Percentiles rank a stretch among this genome's conserved stretches.
Conservation (phyloP, 305 asterid species). For the Fraxinus paxiana region DNA sequence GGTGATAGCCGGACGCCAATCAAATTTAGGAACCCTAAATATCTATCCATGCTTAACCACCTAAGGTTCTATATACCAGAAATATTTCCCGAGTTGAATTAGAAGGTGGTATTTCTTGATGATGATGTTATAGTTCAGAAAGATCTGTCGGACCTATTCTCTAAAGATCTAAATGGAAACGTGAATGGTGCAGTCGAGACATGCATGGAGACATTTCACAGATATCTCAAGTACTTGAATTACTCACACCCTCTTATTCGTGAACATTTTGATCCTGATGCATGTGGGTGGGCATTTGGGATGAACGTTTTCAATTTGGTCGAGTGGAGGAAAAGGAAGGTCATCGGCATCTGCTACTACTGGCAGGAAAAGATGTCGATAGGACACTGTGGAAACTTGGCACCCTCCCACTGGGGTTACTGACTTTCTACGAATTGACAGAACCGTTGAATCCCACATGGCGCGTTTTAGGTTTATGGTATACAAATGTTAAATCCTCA, state of each 20-base stretch:
- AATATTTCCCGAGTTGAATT: conserved; percentile 66
- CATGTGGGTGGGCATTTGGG: conserved; percentile 65
- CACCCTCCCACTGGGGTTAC: conserved; percentile 73
- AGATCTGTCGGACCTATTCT: conserved; percentile 59
- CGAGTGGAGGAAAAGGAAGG: conserved; percentile 74
- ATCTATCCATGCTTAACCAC: conserved; percentile 83
- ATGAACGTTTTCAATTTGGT: conserved; percentile 74
- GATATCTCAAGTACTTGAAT: conserved; percentile 76
- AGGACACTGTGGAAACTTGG: conserved; percentile 76
- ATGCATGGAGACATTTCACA: conserved; percentile 80
- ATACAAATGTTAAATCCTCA: conserved; percentile 60
- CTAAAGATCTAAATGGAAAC: conserved; percentile 51
- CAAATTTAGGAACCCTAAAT: conserved; percentile 80
- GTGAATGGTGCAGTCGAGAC: conserved; percentile 73
- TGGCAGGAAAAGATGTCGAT: conserved; percentile 80
- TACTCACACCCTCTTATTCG: conserved; percentile 82
- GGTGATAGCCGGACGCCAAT: conserved; percentile 68
- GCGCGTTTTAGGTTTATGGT: conserved; percentile 80
- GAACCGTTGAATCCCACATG: conserved; percentile 72
- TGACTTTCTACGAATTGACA: conserved; percentile 68
- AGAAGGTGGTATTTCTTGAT: conserved; percentile 70
- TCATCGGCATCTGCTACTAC: conserved; percentile 74
- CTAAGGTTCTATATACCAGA: conserved; percentile 83
- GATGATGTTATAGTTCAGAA: conserved; percentile 77
- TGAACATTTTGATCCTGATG: conserved; percentile 77